Base-by-base conservation (phyloP, 208 protist species). In the Strigomonas culicis region DNA sequence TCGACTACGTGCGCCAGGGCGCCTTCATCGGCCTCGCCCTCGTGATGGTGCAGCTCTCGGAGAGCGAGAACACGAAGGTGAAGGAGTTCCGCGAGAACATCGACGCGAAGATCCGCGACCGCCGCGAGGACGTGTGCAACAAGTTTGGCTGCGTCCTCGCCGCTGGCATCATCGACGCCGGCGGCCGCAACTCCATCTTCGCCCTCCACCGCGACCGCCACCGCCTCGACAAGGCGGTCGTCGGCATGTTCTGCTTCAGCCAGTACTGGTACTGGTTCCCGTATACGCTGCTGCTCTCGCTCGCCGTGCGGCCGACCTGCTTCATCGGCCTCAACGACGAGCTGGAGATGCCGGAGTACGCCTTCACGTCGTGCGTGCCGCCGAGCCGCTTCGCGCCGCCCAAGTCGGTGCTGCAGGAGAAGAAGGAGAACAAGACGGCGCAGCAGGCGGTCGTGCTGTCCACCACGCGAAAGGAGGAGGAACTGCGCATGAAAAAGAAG, bases 201-300 rank as follows among this genome's bases (percentile, higher is more conserved):
- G 65, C 81, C 25, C 74, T 99, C n/a, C 95, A 92, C 58, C 84
- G 83, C 39, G 79, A 92, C 32, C 98, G 97, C 24, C 96, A 99
- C 74, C 96, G 88, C 49, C 80, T 94, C 30, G 93, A 98, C 76
- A 92, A 93, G 68, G 86, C 97, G 8, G 97, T 99, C 17, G 96
- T 98, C 1, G 98, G 98, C 41, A 84, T 99, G 71, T 97, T 98
- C 43, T 66, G 99, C 28, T 99, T 99, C 77, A 75, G 84, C 21
- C 98, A 99, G 86, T 98, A 99, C 80, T 99, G 99, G 99, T 99
- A 98, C 79, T 99, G 99, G 98, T 98, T 98, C 79, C 98, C 99
- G 28, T 97, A 99, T 63, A 76, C 92, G 31, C 92, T 99, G 49
- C 99, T 99, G 82, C 65, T 99, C n/a, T 88, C 93, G 19, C 73